A percentile compares a stretch with the other conserved stretches of the same genome.
Conservation (phyloP, 768 basidiomycete species). For the Agaricus blazei region DNA sequence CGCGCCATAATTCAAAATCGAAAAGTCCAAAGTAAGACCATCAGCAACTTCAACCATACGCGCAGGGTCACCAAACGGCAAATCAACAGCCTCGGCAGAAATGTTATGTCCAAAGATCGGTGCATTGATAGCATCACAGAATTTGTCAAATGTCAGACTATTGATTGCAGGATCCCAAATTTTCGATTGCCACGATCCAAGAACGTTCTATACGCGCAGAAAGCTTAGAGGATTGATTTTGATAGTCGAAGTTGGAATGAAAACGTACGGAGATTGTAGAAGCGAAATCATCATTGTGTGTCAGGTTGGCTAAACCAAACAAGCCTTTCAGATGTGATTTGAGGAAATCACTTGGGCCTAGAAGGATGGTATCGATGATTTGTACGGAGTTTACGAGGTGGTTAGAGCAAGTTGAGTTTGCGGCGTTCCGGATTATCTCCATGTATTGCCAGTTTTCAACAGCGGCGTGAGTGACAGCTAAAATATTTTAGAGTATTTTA, state of each 20-base stretch:
- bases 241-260: slow-evolving; percentile 15
- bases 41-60: slow-evolving; percentile 43
- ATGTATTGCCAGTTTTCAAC: slow-evolving; percentile 85
- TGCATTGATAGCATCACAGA: slow-evolving; percentile 54
- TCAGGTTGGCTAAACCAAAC: slow-evolving; percentile 67
- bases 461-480: slow-evolving; percentile 82
- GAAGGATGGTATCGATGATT: slow-evolving; percentile 59
- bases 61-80: slow-evolving; percentile 44
- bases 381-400: slow-evolving; percentile 54
- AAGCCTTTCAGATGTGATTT: slow-evolving; percentile 57
- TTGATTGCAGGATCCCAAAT: slow-evolving; percentile 80
- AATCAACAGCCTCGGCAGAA: slow-evolving; percentile 21
- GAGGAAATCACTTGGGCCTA: slow-evolving; percentile 28
- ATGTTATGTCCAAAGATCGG: slow-evolving; percentile 27
- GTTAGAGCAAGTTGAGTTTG: slow-evolving; percentile 55
- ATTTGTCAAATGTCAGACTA: slow-evolving; percentile 59
- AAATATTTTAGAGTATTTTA: not conserved
- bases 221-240: not conserved
- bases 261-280: slow-evolving; percentile 54
- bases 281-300: slow-evolving; percentile 76
- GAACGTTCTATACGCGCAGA: slow-evolving; percentile 27
- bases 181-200: slow-evolving; percentile 76
- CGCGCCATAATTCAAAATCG: slow-evolving; percentile 66
- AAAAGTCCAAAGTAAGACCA: slow-evolving; percentile 48
- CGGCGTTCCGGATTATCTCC: slow-evolving; percentile 71